Evolutionary conservation across 1,284 basidiomycete species (phyloP).

Genomic region (Tylopilus sp.): DNA sequence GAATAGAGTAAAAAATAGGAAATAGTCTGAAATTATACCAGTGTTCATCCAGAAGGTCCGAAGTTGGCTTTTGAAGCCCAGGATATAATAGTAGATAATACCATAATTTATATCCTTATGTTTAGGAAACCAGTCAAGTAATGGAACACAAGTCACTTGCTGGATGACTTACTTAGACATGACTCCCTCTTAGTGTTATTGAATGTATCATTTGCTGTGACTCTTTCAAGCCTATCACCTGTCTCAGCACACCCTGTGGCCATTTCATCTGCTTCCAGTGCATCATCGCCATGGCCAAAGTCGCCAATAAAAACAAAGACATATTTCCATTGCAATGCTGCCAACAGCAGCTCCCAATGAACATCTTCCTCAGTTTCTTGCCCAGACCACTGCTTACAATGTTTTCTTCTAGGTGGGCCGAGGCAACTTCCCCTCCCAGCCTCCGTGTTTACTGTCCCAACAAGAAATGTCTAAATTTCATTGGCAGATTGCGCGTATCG

Average conservation of each 20-base stretch:
- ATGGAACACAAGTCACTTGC: neutral
- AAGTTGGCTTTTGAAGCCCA: too few relatives aligned
- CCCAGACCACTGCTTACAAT: constrained; percentile 19
- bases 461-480: constrained; percentile 38
- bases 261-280: constrained; percentile 40
- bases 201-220: constrained; percentile 28
- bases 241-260: constrained; percentile 34
- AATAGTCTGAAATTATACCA: too few relatives aligned
- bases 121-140: neutral
- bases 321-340: constrained; percentile 45
- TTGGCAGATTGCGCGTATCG: constrained; percentile 30
- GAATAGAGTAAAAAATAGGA: too few relatives aligned
- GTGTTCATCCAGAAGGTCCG: too few relatives aligned
- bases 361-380: constrained; percentile 30
- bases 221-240: neutral
- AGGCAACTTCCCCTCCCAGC: constrained; percentile 33
- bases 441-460: constrained; percentile 42
- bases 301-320: constrained; percentile 37
- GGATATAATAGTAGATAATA: too few relatives aligned
- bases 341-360: constrained; percentile 30
- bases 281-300: constrained; percentile 36
- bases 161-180: neutral
- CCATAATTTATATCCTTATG: too few relatives aligned
- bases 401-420: constrained; percentile 31
- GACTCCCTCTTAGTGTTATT: constrained; percentile 13